These are phyloP conservation scores for Jacaranda copaia DNA, from an alignment of 257 asterid species.

Conservation along the genomic window DNA sequence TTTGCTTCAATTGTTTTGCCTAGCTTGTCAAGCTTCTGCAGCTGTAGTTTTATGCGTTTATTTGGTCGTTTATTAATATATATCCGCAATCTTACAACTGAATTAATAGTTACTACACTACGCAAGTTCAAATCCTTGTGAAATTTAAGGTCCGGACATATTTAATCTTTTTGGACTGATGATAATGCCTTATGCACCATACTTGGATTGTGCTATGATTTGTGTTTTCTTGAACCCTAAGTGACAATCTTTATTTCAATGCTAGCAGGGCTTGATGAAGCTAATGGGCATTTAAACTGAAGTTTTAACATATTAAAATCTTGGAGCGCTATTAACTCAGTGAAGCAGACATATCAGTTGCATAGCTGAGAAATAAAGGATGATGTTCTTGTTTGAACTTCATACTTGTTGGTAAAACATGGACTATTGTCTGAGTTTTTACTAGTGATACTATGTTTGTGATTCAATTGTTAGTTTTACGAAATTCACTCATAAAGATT, in stretches of 20 bases:
- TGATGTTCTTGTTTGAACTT: no score
- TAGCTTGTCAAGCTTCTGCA: background rate
- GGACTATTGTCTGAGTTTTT: background rate
- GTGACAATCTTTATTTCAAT: background rate
- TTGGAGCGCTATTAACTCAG: background rate
- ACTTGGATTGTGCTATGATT: no score
- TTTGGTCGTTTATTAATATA: background rate
- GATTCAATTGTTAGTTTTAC: background rate
- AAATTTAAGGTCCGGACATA: background rate
- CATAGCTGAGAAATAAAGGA: background rate
- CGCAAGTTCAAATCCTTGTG: background rate
- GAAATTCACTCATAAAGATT: no score
- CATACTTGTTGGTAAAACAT: no score
- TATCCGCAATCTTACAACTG: no score
- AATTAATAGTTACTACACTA: no score
- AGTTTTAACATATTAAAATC: background rate
- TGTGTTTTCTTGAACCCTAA: background rate
- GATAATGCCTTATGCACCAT: background rate
- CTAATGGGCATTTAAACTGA: slow-evolving; percentile 23
- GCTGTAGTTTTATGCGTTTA: slow-evolving; percentile 4
- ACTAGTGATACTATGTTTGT: background rate
- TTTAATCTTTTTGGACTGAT: background rate
- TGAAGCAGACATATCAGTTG: background rate
- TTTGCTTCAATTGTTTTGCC: no score
- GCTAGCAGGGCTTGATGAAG: slow-evolving; percentile 35